Evolutionary conservation across 306 rosid species (phyloP), one percentile per base, ranked within the genome.

Genomic region (Echinosophora koreensis): DNA sequence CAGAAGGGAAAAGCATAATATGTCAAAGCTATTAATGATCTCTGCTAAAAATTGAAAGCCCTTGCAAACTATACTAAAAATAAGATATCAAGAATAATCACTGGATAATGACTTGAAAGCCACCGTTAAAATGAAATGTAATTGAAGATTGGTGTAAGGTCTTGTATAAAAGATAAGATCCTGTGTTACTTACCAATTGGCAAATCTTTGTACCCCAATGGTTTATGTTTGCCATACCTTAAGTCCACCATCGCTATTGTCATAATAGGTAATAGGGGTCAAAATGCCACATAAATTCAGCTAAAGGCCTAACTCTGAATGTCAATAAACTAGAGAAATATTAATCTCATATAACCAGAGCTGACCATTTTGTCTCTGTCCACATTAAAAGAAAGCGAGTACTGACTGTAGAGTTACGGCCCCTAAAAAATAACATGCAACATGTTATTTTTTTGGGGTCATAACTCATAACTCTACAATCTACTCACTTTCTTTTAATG

Each of bases 321-420:
- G 27, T 28, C 30, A 28, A 80, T 22, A 42, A 13, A 52, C 62
- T 22, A 61, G 8, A 73, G 28, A 34, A n/a, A 22, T 4, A 47
- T 34, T 34, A 28, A 28, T 32, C 28, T 35, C 14, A 55, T 81
- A 38, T 77, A 90, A 91, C 96, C 87, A 77, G 90, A 87, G 27
- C 88, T 81, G 61, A 88, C 93, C 91, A 90, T 85, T 83, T 84
- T 90, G 82, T 90, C 91, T 77, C 91, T 93, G 15, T 68, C 62
- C 44, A 84, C 46, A 73, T 88, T 88, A 63, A 90, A 84, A 14
- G 93, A 87, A 14, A 90, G 63, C 68, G 89, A 90, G 91, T 91
- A 90, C n/a, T n/a, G 17, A 90, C 86, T 9, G 91, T 89, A 66
- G 90, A 90, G 55, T 87, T 73, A 74, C 88, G 96, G 55, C 92